Base-by-base conservation (phyloP, 2,329 filamentous ascomycete species). In the Cryphonectria japonica region DNA sequence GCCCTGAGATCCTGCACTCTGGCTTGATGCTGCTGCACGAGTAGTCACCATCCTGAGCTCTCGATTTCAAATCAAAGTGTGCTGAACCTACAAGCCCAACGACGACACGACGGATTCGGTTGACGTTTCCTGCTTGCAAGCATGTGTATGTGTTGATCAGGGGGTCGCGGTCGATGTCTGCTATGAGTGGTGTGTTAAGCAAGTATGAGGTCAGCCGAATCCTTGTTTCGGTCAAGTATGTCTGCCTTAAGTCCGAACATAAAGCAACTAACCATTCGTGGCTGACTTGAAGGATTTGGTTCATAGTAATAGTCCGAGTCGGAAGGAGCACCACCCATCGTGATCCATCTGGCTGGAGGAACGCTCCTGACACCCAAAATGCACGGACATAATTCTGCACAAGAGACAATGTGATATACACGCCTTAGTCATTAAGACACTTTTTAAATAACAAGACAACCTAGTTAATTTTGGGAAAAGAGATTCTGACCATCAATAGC, bases 11-110 rank as follows among this genome's bases (percentile, higher is more conserved):
- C 22, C 19, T 1, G 39, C n/a, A 13, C n/a, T 14, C 61, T 46
- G 61, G 61, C 39, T 26, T 2, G 61, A 64, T 22, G 39, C n/a
- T 46, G 14, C 5, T 46, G 9, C 61, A 14, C 37, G 61, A 64
- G 26, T 29, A n/a, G 61, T 39, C 22, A 64, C 61, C 61, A 64
- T 64, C 37, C 37, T 46, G 61, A n/a, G 59, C 34, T n/a, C 34
- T 61, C 7, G 54, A 32, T 3, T 14, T 14, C 9, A 11, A 34
- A 29, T 16, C 14, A 57, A 9, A 29, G 11, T 29, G n/a, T 32
- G 14, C 52, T 57, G 26, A 5, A 14, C 4, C 0, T 29, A 6
- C 19, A 19, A 5, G 43, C 6, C 52, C 52, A 9, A 13, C 13
- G 13, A 19, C 1, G 26, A 29, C 52, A 57, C 52, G n/a, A 16